These are phyloP conservation scores for Candida endomychidarum DNA, from an alignment of 805 yeast genomes.

Conservation along the genomic window DNA sequence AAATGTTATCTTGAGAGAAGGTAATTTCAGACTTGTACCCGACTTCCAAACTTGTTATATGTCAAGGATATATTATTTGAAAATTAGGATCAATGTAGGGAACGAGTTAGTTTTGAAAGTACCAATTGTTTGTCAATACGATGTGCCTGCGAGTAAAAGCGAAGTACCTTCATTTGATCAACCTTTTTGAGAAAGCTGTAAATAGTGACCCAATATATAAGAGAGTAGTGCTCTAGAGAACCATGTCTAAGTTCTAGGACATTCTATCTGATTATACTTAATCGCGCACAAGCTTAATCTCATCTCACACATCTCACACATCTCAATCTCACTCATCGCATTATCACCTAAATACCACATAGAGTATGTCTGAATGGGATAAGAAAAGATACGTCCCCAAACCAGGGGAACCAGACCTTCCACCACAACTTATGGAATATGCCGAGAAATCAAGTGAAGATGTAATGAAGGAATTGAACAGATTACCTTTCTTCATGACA, in stretches of 20 bases:
- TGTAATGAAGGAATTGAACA: slow-evolving; percentile 71
- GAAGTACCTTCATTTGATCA: too few species aligned
- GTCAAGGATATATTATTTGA: slow-evolving; percentile 35
- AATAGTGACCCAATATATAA: not conserved
- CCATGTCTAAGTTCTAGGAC: too few species aligned
- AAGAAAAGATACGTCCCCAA: slow-evolving; percentile 39
- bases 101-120: slow-evolving; percentile 1
- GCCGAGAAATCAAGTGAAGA: slow-evolving; percentile 70
- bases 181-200: too few species aligned
- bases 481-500: slow-evolving; percentile 93
- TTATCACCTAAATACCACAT: too few species aligned
- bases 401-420: slow-evolving; percentile 68
- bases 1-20: slow-evolving; percentile 6
- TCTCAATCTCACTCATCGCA: slow-evolving; percentile 7
- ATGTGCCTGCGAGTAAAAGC: too few species aligned
- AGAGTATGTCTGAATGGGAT: slow-evolving; percentile 43
- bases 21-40: slow-evolving; percentile 35
- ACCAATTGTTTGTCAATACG: slow-evolving; percentile 25
- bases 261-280: too few species aligned
- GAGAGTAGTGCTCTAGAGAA: too few species aligned
- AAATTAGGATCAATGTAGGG: not conserved
- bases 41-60: slow-evolving; percentile 38
- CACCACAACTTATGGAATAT: slow-evolving; percentile 75
- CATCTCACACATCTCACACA: not conserved
- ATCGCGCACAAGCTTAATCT: too few species aligned